phyloP scores from a whole-genome alignment of 441 rosid genomes.

The Gossypium schwendimanii region DNA sequence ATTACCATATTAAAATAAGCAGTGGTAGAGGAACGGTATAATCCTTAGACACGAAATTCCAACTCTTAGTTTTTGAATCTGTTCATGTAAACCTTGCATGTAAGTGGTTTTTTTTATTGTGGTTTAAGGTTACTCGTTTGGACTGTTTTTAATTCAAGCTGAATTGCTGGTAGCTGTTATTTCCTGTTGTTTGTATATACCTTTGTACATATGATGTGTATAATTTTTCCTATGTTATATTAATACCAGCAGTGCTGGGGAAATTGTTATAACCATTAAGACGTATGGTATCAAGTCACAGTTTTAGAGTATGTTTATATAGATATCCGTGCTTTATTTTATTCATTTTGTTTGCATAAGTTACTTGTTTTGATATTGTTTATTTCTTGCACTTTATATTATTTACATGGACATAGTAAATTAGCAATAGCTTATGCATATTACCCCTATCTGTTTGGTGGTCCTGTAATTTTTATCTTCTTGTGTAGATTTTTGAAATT shows the following conservation, averaged over 20 bases:
- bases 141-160: background rate
- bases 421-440: background rate
- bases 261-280: background rate
- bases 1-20: background rate
- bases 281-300: background rate
- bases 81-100: background rate
- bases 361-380: background rate
- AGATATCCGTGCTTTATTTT: background rate
- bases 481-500: constrained; percentile 84
- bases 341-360: background rate
- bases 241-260: background rate
- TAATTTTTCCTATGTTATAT: background rate
- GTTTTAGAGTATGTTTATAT: background rate
- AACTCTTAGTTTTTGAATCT: background rate
- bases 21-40: background rate
- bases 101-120: background rate
- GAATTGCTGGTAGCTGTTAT: background rate
- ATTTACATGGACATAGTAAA: background rate
- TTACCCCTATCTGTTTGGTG: background rate
- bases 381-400: background rate
- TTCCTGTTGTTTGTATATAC: background rate
- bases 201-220: background rate
- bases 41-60: background rate
- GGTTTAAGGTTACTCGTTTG: background rate
- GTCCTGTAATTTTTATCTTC: background rate